Evolutionary conservation across 2,329 filamentous ascomycete genomes (phyloP), one percentile per base, ranked within the genome.

Genomic region (Alternaria sp.): DNA sequence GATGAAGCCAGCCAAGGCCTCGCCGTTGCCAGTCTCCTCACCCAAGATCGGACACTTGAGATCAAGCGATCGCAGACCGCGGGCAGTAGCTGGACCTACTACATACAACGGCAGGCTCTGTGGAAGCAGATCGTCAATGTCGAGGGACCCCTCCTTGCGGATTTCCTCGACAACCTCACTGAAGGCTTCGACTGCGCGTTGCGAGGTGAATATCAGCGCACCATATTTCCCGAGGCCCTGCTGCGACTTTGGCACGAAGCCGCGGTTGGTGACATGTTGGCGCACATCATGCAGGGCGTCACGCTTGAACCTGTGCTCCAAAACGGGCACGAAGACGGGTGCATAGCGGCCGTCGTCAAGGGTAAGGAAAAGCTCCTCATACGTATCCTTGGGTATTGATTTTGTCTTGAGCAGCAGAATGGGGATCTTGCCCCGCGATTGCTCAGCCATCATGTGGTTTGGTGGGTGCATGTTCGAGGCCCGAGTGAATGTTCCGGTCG

Each of bases 191-290:
- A 95, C 92, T 1, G 92, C 91, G 50, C 92, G 86, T 76, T 95
- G 92, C 8, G 91, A 94, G 2, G 92, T 95, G 74, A 95, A 94
- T 51, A 95, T 89, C 59, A 94, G 80, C n/a, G 91, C 92, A 5
- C 91, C 91, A 72, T 92, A 94, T 55, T 78, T 77, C 14, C 71
- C 72, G 8, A 70, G 60, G 20, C 65, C 60, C 5, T 64, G 54
- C 34, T 67, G 53, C 28, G 58, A 46, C 44, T 49, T 60, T 32
- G 66, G 63, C 14, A 71, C 73, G 61, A 84, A 81, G 27, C 78
- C 80, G 45, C 80, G 79, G 43, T 71, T 72, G 62, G 75, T 72
- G 22, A 94, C 82, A 16, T 88, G 73, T 3, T 77, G 71, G 30
- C 81, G 81, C 22, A 93, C 79, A 44, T 79, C 78, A 28, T 79